phyloP scores from a whole-genome alignment of 139 green algal genomes.

The Picochlorum sp. region DNA sequence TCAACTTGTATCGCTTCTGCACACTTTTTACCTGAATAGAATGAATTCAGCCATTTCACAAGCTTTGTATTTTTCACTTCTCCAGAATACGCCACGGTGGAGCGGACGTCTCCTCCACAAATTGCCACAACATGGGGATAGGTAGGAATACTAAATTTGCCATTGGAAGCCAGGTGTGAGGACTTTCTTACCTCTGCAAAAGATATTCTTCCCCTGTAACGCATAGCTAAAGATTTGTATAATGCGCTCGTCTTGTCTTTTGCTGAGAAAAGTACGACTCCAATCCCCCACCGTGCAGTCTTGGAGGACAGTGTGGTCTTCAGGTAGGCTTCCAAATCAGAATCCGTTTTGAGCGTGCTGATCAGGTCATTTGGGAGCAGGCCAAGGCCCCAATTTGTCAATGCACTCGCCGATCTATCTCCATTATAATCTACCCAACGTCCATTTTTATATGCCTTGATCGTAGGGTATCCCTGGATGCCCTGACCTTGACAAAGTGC shows the following conservation, averaged over 20 bases:
- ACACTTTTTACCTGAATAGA: slow-evolving; percentile 55
- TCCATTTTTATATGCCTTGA: slow-evolving; percentile 52
- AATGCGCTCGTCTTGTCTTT: slow-evolving; percentile 42
- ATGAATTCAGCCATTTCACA: slow-evolving; percentile 43
- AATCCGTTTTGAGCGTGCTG: slow-evolving; percentile 9
- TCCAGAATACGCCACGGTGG: slow-evolving; percentile 14
- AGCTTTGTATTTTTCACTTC: slow-evolving; percentile 57
- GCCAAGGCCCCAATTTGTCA: slow-evolving; percentile 56
- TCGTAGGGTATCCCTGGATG: slow-evolving; percentile 67
- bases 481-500: slow-evolving; percentile 53
- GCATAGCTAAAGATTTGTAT: slow-evolving; percentile 43
- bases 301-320: slow-evolving; percentile 4
- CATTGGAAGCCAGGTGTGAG: slow-evolving; percentile 10
- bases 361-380: slow-evolving; percentile 51
- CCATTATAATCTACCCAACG: slow-evolving; percentile 50
- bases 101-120: slow-evolving; percentile 51
- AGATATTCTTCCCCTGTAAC: slow-evolving; percentile 42
- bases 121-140: slow-evolving; percentile 48
- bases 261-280: slow-evolving; percentile 59
- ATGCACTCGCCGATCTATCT: slow-evolving; percentile 38
- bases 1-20: slow-evolving; percentile 40
- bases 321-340: slow-evolving; percentile 22
- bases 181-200: slow-evolving; percentile 37
- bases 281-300: slow-evolving; percentile 44
- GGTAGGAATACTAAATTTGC: slow-evolving; percentile 14